Percentiles rank a stretch among this genome's conserved stretches.
These are phyloP conservation scores for Cutaneotrichosporon cavernicola DNA, from an alignment of 1,284 basidiomycete genomes.

Conservation along the genomic window DNA sequence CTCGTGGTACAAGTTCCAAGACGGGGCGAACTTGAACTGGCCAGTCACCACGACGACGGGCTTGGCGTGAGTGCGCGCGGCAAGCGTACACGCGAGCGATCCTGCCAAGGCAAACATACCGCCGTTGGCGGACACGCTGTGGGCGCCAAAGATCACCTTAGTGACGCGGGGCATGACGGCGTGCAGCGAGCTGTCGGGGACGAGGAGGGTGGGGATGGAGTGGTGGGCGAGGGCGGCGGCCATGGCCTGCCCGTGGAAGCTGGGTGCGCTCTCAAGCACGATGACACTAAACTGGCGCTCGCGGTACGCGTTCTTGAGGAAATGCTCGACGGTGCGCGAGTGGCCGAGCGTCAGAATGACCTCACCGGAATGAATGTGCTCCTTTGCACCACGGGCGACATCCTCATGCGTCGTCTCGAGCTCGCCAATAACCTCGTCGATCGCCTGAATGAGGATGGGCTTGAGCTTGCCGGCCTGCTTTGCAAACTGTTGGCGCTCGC, in stretches of 20 bases:
- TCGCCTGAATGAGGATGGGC: constrained; percentile 73
- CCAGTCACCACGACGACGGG: constrained; percentile 93
- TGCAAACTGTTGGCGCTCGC: constrained; percentile 46
- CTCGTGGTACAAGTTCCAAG: constrained; percentile 89
- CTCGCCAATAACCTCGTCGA: constrained; percentile 91
- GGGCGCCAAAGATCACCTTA: constrained; percentile 91
- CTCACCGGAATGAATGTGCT: constrained; percentile 96
- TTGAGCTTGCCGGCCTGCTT: constrained; percentile 52
- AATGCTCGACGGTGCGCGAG: constrained; percentile 89
- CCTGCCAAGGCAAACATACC: constrained; percentile 89
- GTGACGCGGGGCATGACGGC: constrained; percentile 95
- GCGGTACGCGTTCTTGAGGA: constrained; percentile 85
- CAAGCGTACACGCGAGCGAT: constrained; percentile 76
- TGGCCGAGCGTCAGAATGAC: constrained; percentile 95
- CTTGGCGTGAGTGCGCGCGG: constrained; percentile 86
- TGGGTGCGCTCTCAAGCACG: constrained; percentile 91
- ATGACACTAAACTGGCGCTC: constrained; percentile 94
- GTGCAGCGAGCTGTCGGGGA: constrained; percentile 92
- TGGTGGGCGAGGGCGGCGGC: constrained; percentile 72
- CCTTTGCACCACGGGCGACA: constrained; percentile 88
- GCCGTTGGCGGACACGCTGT: constrained; percentile 91
- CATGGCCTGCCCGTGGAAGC: constrained; percentile 82
- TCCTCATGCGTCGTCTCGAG: constrained; percentile 94
- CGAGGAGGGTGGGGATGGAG: constrained; percentile 87
- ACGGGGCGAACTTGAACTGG: constrained; percentile 91